Conservation (phyloP, 164 flowering plant genomes). For the Dillenia turbinata region DNA sequence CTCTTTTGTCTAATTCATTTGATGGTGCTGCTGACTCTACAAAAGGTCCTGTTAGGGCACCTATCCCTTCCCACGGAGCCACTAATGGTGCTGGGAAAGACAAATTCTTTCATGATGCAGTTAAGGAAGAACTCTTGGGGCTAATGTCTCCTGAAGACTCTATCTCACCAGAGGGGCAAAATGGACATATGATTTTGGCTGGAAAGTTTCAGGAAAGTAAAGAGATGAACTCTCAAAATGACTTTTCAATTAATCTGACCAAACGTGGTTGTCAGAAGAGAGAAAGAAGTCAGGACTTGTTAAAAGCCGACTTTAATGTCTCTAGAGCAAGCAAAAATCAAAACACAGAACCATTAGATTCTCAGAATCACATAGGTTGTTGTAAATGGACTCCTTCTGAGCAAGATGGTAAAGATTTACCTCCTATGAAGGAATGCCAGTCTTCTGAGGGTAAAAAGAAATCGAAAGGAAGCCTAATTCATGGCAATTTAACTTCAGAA, state of each 20-base stretch:
- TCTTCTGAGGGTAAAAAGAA: constrained; percentile 33
- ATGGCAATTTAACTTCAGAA: constrained; percentile 17
- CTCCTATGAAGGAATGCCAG: constrained; percentile 14
- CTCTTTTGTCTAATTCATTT: constrained; percentile 9
- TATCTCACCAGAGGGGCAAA: constrained; percentile 21
- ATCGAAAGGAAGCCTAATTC: constrained; percentile 25
- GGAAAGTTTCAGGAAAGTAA: constrained; percentile 16
- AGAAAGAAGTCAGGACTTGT: constrained; percentile 12
- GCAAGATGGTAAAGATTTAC: constrained; percentile 10
- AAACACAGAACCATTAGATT: constrained; percentile 11
- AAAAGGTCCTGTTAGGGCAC: constrained; percentile 12
- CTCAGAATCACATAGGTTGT: constrained; percentile 14
- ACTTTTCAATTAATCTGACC: constrained; percentile 9
- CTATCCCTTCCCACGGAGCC: constrained; percentile 15
- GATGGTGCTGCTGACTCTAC: constrained; percentile 11
- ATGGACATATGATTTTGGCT: constrained; percentile 17
- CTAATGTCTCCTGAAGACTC: constrained; percentile 12
- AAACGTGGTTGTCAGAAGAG: constrained; percentile 21
- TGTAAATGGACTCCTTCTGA: constrained; percentile 12
- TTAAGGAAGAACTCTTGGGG: constrained; percentile 23
- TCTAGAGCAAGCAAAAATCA: constrained; percentile 23
- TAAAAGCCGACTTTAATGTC: constrained; percentile 16
- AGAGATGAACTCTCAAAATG: constrained; percentile 11
- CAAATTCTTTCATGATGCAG: constrained; percentile 13
- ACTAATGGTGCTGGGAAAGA: constrained; percentile 19